Conservation (phyloP, 768 basidiomycete species). For the Gelatoporia subvermispora region DNA sequence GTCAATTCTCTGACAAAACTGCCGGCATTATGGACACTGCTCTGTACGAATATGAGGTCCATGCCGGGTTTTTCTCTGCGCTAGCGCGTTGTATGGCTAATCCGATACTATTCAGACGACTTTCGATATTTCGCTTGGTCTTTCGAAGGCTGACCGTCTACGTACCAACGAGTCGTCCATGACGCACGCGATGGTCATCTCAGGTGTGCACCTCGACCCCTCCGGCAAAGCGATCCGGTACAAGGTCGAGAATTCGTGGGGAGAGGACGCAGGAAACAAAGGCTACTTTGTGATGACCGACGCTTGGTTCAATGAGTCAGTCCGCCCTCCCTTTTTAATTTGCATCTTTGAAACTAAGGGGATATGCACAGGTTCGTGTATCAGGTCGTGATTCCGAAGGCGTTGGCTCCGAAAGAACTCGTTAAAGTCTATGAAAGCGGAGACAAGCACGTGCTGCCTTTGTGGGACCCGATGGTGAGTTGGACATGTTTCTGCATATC, state of each 20-base stretch:
- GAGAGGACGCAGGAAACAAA: conserved; percentile 66
- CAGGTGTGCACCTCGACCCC: conserved; percentile 82
- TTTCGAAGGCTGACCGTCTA: conserved; percentile 84
- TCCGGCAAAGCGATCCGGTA: conserved; percentile 78
- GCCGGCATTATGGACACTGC: conserved; percentile 84
- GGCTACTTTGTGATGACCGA: conserved; percentile 93
- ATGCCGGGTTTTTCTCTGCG: neutral
- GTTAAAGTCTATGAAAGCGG: conserved; percentile 73
- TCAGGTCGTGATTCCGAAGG: conserved; percentile 86
- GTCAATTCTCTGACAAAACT: conserved; percentile 67
- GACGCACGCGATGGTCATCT: conserved; percentile 97
- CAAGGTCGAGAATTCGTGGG: conserved; percentile 98
- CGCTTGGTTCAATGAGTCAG: conserved; percentile 87
- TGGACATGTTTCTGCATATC: neutral
- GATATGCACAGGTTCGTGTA: conserved; percentile 67
- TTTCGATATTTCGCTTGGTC: conserved; percentile 73
- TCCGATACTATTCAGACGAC: conserved; percentile 46
- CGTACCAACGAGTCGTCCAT: conserved; percentile 80
- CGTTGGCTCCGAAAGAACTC: conserved; percentile 74
- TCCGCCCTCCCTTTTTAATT: conserved; percentile 8
- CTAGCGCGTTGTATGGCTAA: neutral
- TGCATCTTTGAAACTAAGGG: neutral
- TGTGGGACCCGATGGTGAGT: conserved; percentile 88
- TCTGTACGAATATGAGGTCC: conserved; percentile 77
- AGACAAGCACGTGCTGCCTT: conserved; percentile 63